Evolutionary conservation across 1,139 yeast genomes (phyloP).

Genomic region (Komagataea norvegica): DNA sequence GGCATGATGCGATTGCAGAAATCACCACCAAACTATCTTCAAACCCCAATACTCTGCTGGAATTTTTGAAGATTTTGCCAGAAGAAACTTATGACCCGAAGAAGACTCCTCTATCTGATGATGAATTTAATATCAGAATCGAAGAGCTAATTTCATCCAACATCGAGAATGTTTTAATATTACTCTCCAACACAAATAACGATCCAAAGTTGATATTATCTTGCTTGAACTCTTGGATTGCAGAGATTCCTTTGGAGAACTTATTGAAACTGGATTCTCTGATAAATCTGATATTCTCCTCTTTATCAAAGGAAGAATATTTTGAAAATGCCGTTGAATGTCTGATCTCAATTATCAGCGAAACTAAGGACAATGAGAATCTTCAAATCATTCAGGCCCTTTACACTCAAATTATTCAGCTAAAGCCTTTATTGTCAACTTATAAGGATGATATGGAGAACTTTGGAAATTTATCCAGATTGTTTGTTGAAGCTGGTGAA

Average conservation of each 20-base stretch:
- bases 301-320: slow-evolving; percentile 58
- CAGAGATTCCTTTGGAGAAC: slow-evolving; percentile 70
- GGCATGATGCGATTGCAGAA: slow-evolving; percentile 73
- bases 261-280: slow-evolving; percentile 59
- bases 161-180: slow-evolving; percentile 61
- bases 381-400: slow-evolving; percentile 60
- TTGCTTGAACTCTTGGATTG: slow-evolving; percentile 86
- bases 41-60: slow-evolving; percentile 47
- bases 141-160: slow-evolving; percentile 58
- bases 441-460: slow-evolving; percentile 62
- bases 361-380: slow-evolving; percentile 72
- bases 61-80: slow-evolving; percentile 81
- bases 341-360: slow-evolving; percentile 69
- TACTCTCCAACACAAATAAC: slow-evolving; percentile 41
- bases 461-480: slow-evolving; percentile 66
- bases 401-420: slow-evolving; percentile 58
- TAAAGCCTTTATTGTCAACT: slow-evolving; percentile 47
- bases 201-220: slow-evolving; percentile 49
- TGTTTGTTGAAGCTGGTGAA: slow-evolving; percentile 92
- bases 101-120: slow-evolving; percentile 75
- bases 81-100: slow-evolving; percentile 83
- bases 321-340: slow-evolving; percentile 91
- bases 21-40: slow-evolving; percentile 46
- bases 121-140: slow-evolving; percentile 66
- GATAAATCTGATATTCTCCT: slow-evolving; percentile 62